Evolutionary conservation across 164 flowering plant species (phyloP).

Genomic region (Annona squamosa): DNA sequence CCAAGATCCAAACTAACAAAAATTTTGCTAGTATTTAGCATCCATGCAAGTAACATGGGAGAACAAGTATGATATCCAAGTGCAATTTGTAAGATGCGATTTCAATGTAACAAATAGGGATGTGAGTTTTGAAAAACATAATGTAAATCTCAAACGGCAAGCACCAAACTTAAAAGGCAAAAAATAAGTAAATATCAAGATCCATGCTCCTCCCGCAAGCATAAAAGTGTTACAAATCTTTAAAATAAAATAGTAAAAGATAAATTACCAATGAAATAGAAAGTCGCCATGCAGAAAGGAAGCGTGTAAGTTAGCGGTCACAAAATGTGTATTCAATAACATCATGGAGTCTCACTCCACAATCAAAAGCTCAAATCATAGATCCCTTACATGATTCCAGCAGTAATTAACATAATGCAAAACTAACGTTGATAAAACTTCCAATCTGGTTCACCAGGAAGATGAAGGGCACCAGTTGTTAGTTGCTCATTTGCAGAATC

Average conservation of each 20-base stretch:
- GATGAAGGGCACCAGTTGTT: too few species aligned
- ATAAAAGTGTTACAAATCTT: too few species aligned
- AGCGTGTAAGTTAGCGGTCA: background rate
- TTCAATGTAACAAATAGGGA: background rate
- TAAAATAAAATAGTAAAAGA: too few species aligned
- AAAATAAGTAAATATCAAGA: background rate
- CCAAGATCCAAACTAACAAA: too few species aligned
- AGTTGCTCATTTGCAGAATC: too few species aligned
- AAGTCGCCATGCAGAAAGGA: background rate
- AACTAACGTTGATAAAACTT: too few species aligned
- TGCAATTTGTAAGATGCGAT: background rate
- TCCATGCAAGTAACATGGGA: too few species aligned
- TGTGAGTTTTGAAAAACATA: background rate
- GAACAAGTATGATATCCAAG: too few species aligned
- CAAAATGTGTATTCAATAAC: background rate
- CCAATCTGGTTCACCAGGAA: too few species aligned
- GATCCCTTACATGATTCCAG: background rate
- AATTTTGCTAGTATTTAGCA: too few species aligned
- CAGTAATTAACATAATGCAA: too few species aligned
- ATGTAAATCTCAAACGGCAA: background rate
- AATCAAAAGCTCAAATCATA: background rate
- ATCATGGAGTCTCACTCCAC: background rate
- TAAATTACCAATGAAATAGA: background rate
- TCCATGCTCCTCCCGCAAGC: background rate
- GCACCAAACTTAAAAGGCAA: background rate